A percentile compares a stretch with the other conserved stretches of the same genome.
phyloP scores from a whole-genome alignment of 2,329 filamentous ascomycete species.

The Paracamarosporium sp. region DNA sequence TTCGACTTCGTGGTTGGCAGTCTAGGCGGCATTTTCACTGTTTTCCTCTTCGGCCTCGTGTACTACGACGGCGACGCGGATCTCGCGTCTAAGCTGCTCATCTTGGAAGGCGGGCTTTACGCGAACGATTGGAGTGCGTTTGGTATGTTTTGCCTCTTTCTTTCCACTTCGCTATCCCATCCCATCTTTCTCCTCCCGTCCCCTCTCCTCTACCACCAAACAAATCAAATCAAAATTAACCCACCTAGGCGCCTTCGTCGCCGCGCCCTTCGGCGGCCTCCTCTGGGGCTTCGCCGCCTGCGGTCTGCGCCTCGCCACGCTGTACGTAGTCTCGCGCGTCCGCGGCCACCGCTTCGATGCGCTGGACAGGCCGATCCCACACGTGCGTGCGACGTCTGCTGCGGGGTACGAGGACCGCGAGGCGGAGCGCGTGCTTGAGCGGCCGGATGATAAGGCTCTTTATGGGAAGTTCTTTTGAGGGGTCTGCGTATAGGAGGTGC shows the following conservation, averaged over 20 bases:
- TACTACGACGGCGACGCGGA: slow-evolving; percentile 76
- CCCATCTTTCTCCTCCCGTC: too few species aligned
- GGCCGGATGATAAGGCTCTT: slow-evolving; percentile 25
- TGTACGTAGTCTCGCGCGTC: slow-evolving; percentile 64
- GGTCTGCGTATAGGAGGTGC: too few species aligned
- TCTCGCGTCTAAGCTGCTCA: slow-evolving; percentile 70
- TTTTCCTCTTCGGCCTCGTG: slow-evolving; percentile 81
- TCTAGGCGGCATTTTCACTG: slow-evolving; percentile 76
- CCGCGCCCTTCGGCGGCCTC: slow-evolving; percentile 76
- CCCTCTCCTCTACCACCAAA: too few species aligned
- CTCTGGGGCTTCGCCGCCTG: slow-evolving; percentile 74
- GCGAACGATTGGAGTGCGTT: slow-evolving; percentile 81
- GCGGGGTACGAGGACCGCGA: slow-evolving; percentile 33
- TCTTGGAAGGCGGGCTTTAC: slow-evolving; percentile 77
- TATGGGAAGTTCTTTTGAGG: slow-evolving; percentile 43
- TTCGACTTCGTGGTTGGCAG: slow-evolving; percentile 82
- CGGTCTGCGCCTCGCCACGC: slow-evolving; percentile 63
- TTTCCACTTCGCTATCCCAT: too few species aligned
- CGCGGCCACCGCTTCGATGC: slow-evolving; percentile 71
- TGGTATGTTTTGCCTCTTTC: slow-evolving; percentile 52
- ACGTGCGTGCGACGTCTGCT: neutral
- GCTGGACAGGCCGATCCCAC: slow-evolving; percentile 59
- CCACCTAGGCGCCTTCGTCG: slow-evolving; percentile 70
- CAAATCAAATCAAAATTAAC: too few species aligned
- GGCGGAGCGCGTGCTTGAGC: slow-evolving; percentile 31